Evolutionary conservation across 108 stramenopile species (phyloP).

Genomic region (Skeletonema grethae): DNA sequence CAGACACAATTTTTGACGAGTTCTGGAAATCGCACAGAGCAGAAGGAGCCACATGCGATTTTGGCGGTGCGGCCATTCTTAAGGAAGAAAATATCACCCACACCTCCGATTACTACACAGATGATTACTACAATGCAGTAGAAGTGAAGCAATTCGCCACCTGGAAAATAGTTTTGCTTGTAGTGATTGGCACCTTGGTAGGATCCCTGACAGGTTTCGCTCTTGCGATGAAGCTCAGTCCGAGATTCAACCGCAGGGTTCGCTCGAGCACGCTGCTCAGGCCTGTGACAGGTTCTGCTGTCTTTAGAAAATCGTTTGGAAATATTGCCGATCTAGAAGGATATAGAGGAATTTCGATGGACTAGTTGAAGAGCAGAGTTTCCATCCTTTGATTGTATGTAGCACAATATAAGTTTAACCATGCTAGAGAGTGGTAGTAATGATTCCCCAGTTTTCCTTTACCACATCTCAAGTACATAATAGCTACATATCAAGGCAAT

Average conservation of each 20-base stretch:
- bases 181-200: conserved; percentile 43
- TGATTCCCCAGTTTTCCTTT: not conserved
- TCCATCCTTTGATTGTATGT: not conserved
- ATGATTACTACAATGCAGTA: conserved; percentile 53
- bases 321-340: conserved; percentile 21
- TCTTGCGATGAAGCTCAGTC: conserved; percentile 59
- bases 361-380: not conserved
- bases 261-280: conserved; percentile 22
- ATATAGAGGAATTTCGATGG: not conserved
- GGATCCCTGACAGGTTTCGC: conserved; percentile 62
- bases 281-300: conserved; percentile 13
- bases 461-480: not conserved
- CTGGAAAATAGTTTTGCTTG: conserved; percentile 40
- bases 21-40: conserved; percentile 61
- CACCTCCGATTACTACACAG: conserved; percentile 52
- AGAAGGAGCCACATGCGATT: conserved; percentile 83
- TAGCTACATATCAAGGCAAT: too few species aligned
- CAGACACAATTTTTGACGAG: conserved; percentile 48
- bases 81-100: conserved; percentile 54
- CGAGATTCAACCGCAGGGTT: conserved; percentile 29
- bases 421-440: too few species aligned
- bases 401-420: too few species aligned
- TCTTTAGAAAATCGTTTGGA: conserved; percentile 26
- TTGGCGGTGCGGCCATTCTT: conserved; percentile 78
- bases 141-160: conserved; percentile 24